phyloP scores from a whole-genome alignment of 768 basidiomycete species.

The Russula foetens region DNA sequence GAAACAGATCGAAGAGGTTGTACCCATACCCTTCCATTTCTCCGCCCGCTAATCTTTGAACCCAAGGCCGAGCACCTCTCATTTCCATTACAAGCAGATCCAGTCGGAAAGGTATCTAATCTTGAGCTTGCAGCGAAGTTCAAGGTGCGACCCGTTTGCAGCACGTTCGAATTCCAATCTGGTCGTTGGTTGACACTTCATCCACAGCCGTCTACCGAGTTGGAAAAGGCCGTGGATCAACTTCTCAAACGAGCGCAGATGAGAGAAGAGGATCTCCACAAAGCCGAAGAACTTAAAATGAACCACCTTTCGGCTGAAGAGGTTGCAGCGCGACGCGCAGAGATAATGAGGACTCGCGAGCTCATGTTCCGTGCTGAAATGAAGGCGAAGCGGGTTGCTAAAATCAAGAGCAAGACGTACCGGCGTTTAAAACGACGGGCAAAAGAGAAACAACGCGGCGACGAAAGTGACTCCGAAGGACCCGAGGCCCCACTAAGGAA shows the following conservation, averaged over 20 bases:
- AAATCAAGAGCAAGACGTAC: conserved; percentile 95
- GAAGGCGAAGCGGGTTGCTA: conserved; percentile 82
- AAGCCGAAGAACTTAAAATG: conserved; percentile 77
- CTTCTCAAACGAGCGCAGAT: conserved; percentile 78
- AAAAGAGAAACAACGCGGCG: conserved; percentile 52
- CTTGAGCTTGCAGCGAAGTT: conserved; percentile 77
- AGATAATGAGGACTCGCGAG: conserved; percentile 84
- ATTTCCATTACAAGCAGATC: conserved; percentile 71
- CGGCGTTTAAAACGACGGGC: conserved; percentile 77
- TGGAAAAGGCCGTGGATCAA: conserved; percentile 78
- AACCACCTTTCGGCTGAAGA: conserved; percentile 82
- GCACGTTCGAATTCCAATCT: background rate
- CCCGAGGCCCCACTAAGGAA: conserved; percentile 51
- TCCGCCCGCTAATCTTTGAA: background rate
- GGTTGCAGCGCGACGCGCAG: conserved; percentile 68
- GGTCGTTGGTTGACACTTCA: background rate
- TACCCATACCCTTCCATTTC: background rate
- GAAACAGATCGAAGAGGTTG: conserved; percentile 84
- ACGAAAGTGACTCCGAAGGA: conserved; percentile 43
- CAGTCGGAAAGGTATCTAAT: conserved; percentile 51
- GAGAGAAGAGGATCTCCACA: conserved; percentile 67
- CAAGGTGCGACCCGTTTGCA: conserved; percentile 42
- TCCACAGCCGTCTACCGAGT: conserved; percentile 65
- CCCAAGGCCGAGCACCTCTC: conserved; percentile 75
- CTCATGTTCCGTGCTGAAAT: conserved; percentile 88